Evolutionary conservation across 805 yeast genomes (phyloP), one percentile per base, ranked within the genome.

Genomic region (Candida berthetii): DNA sequence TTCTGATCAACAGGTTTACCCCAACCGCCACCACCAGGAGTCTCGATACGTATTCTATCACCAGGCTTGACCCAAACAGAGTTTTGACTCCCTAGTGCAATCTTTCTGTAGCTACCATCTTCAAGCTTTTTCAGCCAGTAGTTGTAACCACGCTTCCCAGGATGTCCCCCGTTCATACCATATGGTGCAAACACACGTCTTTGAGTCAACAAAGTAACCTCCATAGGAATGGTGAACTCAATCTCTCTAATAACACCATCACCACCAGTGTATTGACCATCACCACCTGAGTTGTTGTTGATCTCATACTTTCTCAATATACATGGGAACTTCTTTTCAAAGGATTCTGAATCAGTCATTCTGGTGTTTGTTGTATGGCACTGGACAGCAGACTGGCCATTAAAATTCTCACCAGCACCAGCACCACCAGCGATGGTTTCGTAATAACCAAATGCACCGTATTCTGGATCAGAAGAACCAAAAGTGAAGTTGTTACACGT

Each of bases 381-480:
- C 53, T 76, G 80, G 5, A 74, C 74, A 20, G 69, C 81, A 10
- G 75, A 68, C 19, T 73, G 73, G 14, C 76, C 76, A 25, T 71
- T 54, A 39, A 52, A 53, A 0, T 85, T 84, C 14, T 69, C 67
- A 7, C 75, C 74, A 17, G 79, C 80, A 44, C 80, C 77, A 33
- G 69, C 64, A 20, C 81, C 81, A 34, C 76, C 77, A 45, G 78
- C 76, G 42, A 76, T 73, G 2, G 81, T 73, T 48, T 76, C 81
- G 41, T 71, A 67, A 46, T 77, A 54, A 57, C 80, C 66, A 62
- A 70, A 57, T 10, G 62, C 64, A 42, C 61, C 65, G 43, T 74
- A 34, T 15, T 58, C 56, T 40, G 67, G 64, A 39, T 65, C 67
- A 39, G 65, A 79, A 18, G 69, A 62, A 36, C 82, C 82, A 61